Conservation (phyloP, 768 basidiomycete species). For the Mycena maculata region DNA sequence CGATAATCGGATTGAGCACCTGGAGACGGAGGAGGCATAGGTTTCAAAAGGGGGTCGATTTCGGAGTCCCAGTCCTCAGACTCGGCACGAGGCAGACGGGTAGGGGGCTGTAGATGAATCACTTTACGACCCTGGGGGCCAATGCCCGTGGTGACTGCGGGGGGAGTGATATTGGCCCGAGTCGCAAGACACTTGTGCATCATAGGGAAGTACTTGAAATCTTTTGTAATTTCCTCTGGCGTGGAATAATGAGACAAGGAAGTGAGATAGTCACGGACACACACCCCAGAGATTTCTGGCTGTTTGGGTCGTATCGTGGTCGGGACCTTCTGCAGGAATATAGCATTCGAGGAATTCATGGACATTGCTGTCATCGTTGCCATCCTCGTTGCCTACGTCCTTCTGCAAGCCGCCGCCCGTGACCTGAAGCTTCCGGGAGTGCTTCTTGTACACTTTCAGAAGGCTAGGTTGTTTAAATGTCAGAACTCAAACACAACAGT, state of each 20-base stretch:
- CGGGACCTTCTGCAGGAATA: slow-evolving; percentile 2
- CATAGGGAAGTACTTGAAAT: slow-evolving; percentile 38
- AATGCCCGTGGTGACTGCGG: slow-evolving; percentile 42
- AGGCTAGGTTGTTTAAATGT: too few relatives aligned
- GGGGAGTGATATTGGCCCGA: slow-evolving; percentile 41
- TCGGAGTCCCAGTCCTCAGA: too few relatives aligned
- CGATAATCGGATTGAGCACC: too few relatives aligned
- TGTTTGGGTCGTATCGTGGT: slow-evolving; percentile 26
- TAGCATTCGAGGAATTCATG: slow-evolving; percentile 12
- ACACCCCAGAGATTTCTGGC: slow-evolving; percentile 43
- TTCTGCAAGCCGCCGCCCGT: slow-evolving; percentile 38
- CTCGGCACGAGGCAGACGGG: not conserved
- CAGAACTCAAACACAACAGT: too few relatives aligned
- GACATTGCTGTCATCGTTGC: not conserved
- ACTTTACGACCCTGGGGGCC: slow-evolving; percentile 40
- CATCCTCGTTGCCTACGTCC: slow-evolving; percentile 23
- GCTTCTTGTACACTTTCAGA: slow-evolving; percentile 15
- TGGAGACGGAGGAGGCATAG: not conserved
- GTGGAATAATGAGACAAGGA: not conserved
- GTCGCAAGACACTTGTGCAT: slow-evolving; percentile 21
- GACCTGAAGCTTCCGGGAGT: slow-evolving; percentile 30
- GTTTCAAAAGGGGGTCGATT: not conserved
- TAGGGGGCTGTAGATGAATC: slow-evolving; percentile 35
- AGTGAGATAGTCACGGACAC: not conserved
- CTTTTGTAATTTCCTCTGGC: slow-evolving; percentile 34